Base-by-base conservation (phyloP, 75 land plant species). In the Sequoia sempervirens region DNA sequence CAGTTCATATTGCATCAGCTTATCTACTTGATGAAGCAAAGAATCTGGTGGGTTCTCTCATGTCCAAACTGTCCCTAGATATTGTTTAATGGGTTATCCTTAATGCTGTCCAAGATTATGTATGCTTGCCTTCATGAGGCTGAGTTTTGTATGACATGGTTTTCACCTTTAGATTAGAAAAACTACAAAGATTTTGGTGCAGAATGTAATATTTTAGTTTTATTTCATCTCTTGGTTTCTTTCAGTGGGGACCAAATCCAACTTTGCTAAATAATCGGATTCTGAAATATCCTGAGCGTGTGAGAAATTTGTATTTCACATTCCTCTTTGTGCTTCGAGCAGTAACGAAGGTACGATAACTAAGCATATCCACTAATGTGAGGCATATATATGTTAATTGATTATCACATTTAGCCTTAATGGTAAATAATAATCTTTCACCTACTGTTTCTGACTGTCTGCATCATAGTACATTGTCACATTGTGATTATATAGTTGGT, bases 291-390 rank as follows among this genome's bases (percentile, higher is more conserved):
- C 97, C 94, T 15, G 97, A 97, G 66, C 94, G 97, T 54, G 96
- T 97, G 15, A 84, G 84, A 75, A 97, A 97, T 85, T 90, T 97
- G 75, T 95, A 97, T 83, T 97, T 97, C 88, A 93, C 95, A 28
- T 97, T 88, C 80, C 92, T 97, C 18, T 94, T 97, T 87, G 96
- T 95, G 84, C 93, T 97, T 13, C 91, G 97, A 80, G 97, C 99
- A 69, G 96, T 90, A 34, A 93, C 92, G 64, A 95, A 97, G 86
- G 96, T 92, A 72, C 3, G 17, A 14, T 13, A 72, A 32, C 37
- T 34, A 34, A 14, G 5, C 75, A 72, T 15, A n/a, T 72, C 75
- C 38, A 72, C 14, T 32, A 32, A 14, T 72, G 17, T 32, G 32
- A n/a, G 75, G 36, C 18, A 72, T 17, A 72, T 26, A 36, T 17